phyloP scores from a whole-genome alignment of 164 flowering plant genomes.

The Vitis riparia region DNA sequence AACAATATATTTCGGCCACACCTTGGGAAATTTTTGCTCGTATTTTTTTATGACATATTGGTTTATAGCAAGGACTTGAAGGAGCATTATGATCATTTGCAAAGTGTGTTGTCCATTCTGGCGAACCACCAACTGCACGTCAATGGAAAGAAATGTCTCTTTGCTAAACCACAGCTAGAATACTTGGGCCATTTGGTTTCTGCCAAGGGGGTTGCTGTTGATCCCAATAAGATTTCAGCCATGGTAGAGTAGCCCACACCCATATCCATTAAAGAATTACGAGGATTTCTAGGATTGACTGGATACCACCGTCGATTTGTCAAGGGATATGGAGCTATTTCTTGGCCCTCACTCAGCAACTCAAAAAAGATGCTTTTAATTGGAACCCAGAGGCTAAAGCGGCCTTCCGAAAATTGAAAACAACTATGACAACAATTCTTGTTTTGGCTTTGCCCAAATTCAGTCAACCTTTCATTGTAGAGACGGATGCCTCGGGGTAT shows the following conservation, averaged over 20 bases:
- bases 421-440: not conserved
- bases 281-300: too few species aligned
- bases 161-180: not conserved
- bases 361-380: conserved; percentile 2
- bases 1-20: too few species aligned
- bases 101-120: not conserved
- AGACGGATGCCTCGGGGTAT: conserved; percentile 2
- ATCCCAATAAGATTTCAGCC: not conserved
- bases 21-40: too few species aligned
- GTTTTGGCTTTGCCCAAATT: conserved; percentile 8
- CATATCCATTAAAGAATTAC: too few species aligned
- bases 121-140: not conserved
- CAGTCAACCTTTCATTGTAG: not conserved
- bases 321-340: too few species aligned
- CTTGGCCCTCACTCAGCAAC: not conserved
- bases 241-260: not conserved
- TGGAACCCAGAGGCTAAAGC: not conserved
- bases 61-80: too few species aligned
- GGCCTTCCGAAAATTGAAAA: conserved; percentile 1
- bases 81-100: not conserved
- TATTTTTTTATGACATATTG: too few species aligned
- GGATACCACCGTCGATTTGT: too few species aligned
- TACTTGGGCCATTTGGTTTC: not conserved
- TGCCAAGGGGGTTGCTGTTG: not conserved
- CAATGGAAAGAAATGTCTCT: not conserved